A percentile compares a stretch with the other conserved stretches of the same genome.
Evolutionary conservation across 495 filamentous ascomycete genomes (phyloP).

Genomic region (Trichoderma orchidacearum): DNA sequence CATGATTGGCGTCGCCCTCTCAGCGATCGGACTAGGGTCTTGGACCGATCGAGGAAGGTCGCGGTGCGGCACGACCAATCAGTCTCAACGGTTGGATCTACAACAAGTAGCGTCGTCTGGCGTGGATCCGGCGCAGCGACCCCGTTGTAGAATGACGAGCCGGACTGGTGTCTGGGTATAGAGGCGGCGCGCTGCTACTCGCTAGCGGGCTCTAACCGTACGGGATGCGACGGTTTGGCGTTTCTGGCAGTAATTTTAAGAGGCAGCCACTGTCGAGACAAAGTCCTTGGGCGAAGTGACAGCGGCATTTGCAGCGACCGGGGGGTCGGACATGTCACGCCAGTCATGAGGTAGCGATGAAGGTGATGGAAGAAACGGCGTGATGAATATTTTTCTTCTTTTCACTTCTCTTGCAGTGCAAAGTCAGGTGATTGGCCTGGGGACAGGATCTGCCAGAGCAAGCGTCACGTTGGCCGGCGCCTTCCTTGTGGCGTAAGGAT

Average conservation of each 20-base stretch:
- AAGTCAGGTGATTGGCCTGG: no score
- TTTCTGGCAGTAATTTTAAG: not conserved
- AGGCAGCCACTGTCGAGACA: not conserved
- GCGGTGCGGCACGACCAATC: no score
- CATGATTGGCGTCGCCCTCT: not conserved
- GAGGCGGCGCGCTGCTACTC: not conserved
- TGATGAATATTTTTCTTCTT: no score
- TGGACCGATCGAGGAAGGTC: not conserved
- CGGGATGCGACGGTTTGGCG: not conserved
- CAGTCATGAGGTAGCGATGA: no score
- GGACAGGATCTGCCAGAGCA: no score
- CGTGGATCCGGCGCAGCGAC: not conserved
- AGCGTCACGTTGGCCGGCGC: no score
- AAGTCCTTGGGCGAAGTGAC: not conserved
- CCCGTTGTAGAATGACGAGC: not conserved
- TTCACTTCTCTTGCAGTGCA: no score
- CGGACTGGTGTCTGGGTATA: not conserved
- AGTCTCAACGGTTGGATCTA: no score
- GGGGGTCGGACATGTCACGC: no score
- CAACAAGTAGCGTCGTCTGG: not conserved
- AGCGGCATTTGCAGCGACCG: not conserved
- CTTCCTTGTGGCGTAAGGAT: no score
- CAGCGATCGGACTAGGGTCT: not conserved
- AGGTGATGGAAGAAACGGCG: no score
- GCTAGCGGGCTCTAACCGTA: not conserved